Evolutionary conservation across 2,329 filamentous ascomycete genomes (phyloP).

Genomic region (Amylocarpus encephaloides): DNA sequence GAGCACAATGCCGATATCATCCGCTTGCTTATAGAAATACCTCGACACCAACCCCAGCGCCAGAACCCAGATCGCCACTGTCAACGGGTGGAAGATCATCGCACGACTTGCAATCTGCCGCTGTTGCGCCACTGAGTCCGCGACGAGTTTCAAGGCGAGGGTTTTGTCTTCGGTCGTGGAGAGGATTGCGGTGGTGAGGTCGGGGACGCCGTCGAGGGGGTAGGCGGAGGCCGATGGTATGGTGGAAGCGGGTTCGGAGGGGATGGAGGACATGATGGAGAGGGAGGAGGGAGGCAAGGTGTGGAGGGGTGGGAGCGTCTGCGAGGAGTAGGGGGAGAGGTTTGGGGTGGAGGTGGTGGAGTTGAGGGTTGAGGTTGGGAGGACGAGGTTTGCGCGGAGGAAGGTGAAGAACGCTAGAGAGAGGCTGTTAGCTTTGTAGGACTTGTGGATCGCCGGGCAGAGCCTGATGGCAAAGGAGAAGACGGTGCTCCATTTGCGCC

Average conservation of each 20-base stretch:
- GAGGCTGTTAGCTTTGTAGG: neutral
- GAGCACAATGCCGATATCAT: conserved; percentile 49
- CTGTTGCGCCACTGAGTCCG: conserved; percentile 79
- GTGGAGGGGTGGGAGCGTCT: conserved; percentile 32
- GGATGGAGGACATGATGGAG: conserved; percentile 32
- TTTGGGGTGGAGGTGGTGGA: conserved; percentile 60
- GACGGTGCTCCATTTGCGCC: neutral
- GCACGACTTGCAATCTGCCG: conserved; percentile 58
- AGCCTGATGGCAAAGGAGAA: neutral
- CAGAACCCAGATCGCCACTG: conserved; percentile 42
- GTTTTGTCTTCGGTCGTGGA: conserved; percentile 53
- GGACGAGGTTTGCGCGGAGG: conserved; percentile 71
- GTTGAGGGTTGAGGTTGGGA: conserved; percentile 43
- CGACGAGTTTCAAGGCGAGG: conserved; percentile 64
- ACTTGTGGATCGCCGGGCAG: neutral
- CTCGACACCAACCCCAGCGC: conserved; percentile 41
- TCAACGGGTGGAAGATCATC: conserved; percentile 57
- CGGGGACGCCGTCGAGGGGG: conserved; percentile 47
- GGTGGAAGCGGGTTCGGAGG: conserved; percentile 24
- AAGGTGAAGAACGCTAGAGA: conserved; percentile 72
- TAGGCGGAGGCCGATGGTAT: conserved; percentile 30
- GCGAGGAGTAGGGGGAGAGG: conserved; percentile 46
- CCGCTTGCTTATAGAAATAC: conserved; percentile 32
- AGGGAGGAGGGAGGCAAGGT: conserved; percentile 31
- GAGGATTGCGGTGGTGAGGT: conserved; percentile 56